Percentiles rank a stretch among this genome's conserved stretches.
phyloP scores from a whole-genome alignment of 192 early-diverging fungal species.

The Gamsiella multidivaricata region DNA sequence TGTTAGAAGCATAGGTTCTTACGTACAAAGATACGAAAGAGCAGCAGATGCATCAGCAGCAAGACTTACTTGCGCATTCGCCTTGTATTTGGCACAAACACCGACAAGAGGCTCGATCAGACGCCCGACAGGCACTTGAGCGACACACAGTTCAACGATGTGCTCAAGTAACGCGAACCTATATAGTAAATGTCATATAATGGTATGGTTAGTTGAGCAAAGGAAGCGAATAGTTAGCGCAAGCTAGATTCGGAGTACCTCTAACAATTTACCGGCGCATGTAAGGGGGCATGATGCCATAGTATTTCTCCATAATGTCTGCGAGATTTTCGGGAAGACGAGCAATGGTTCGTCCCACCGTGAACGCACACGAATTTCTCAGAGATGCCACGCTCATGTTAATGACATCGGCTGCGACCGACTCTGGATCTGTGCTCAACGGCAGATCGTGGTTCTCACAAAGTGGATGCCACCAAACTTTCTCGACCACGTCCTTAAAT shows the following conservation, averaged over 20 bases:
- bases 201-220: too few species aligned
- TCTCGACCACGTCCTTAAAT: constrained; percentile 36
- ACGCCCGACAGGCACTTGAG: constrained; percentile 19
- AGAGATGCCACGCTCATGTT: constrained; percentile 4
- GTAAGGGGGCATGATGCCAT: constrained; percentile 23
- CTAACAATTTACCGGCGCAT: constrained; percentile 29
- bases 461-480: constrained; percentile 47
- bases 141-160: constrained; percentile 12
- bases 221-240: too few species aligned
- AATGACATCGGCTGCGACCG: not conserved
- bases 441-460: constrained; percentile 42
- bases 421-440: not conserved
- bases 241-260: not conserved
- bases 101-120: constrained; percentile 26
- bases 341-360: constrained; percentile 22
- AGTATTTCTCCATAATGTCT: constrained; percentile 17
- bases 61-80: constrained; percentile 22
- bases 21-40: not conserved
- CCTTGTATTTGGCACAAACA: constrained; percentile 28
- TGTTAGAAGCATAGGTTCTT: too few species aligned
- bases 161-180: constrained; percentile 49
- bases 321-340: constrained; percentile 9
- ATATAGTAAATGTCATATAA: not conserved
- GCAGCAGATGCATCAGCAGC: too few species aligned
- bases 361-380: constrained; percentile 16